Base-by-base conservation (phyloP, 192 early-diverging fungal genomes). In the Backusella sp. region DNA sequence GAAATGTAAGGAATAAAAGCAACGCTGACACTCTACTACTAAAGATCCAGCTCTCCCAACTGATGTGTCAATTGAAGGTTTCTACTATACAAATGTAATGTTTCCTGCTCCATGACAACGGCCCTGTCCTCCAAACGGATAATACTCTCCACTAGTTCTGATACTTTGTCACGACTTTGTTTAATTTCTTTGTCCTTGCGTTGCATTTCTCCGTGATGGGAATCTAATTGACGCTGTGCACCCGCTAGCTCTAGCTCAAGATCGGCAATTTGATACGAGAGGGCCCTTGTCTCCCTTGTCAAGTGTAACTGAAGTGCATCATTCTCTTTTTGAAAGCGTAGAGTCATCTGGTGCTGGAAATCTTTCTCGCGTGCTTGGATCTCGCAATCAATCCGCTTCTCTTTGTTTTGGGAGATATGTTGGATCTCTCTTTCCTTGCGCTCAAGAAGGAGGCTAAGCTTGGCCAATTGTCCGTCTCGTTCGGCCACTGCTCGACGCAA, bases 41-140 rank as follows among this genome's bases (percentile, higher is more conserved):
- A 67, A 67, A 62, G 62, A n/a, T 34, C 75, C 23, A 68, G 30
- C 19, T 76, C 44, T 36, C 75, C 68, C 8, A 76, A 42, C 6
- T 67, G 66, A 26, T 76, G 75, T 52, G 75, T 52, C 12, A 76
- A 49, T 42, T 68, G n/a, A 3, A 76, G 62, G 14, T 76, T 76
- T 53, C 69, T 76, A 21, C 49, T 49, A 59, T 76, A 76, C 6
- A 76, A 52, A 52, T 39, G 14, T 2, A 76, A 17, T 4, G 67
- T 46, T 21, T 76, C 75, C n/a, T 41, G 46, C 37, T 76, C 75
- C 19, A 76, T 34, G 15, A 6, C 35, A 21, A n/a, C 26, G 3
- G 46, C 34, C 7, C 26, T 76, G 6, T 19, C 30, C 68, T 76
- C 68, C 7, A 70, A 39, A 4, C 36, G 12, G 17, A 19, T 6